phyloP scores from a whole-genome alignment of 108 stramenopile genomes.

The Asterionellopsis glacialis region DNA sequence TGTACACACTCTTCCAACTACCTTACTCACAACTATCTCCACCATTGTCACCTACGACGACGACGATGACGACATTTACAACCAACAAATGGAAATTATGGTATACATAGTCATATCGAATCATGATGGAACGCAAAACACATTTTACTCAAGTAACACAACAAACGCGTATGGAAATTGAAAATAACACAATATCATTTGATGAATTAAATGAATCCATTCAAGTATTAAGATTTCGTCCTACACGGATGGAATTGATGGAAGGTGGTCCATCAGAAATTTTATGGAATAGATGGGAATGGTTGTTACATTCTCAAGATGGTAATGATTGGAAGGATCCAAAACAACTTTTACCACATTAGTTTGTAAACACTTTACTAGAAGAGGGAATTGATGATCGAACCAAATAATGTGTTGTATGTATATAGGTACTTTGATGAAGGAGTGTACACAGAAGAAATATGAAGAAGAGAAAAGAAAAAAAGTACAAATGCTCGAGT shows the following conservation, averaged over 20 bases:
- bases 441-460: no score
- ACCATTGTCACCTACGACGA: no score
- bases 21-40: no score
- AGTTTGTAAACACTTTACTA: no score
- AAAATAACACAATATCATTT: constrained; percentile 24
- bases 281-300: constrained; percentile 66
- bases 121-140: constrained; percentile 16
- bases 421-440: no score
- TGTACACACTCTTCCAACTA: background rate
- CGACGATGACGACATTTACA: no score
- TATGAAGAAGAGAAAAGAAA: no score
- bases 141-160: constrained; percentile 47
- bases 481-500: no score
- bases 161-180: constrained; percentile 35
- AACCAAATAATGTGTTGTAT: no score
- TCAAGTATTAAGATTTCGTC: constrained; percentile 36
- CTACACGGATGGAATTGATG: constrained; percentile 46
- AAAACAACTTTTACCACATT: constrained; percentile 16
- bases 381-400: no score
- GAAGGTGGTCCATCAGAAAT: constrained; percentile 41
- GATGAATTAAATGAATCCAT: constrained; percentile 39
- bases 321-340: constrained; percentile 17
- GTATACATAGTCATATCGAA: constrained; percentile 18
- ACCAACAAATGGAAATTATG: no score
- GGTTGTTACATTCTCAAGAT: constrained; percentile 16